A percentile compares a stretch with the other conserved stretches of the same genome.
phyloP scores from a whole-genome alignment of 768 basidiomycete species.

The Holtermannia corniformis region DNA sequence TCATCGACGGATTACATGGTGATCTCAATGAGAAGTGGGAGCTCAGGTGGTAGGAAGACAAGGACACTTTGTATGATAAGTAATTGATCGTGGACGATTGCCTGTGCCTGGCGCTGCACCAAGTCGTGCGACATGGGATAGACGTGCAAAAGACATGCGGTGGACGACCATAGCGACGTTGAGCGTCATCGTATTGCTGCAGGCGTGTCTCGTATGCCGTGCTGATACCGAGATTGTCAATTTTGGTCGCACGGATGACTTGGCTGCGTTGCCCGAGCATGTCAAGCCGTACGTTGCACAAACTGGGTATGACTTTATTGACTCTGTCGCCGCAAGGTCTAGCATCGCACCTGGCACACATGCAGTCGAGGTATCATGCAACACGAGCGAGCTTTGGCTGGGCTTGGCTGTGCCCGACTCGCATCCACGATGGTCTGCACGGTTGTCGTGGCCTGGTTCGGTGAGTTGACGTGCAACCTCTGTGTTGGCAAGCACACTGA shows the following conservation, averaged over 20 bases:
- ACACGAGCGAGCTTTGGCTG: neutral
- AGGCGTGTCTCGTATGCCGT: neutral
- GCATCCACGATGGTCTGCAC: neutral
- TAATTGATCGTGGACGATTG: neutral
- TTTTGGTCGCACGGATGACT: neutral
- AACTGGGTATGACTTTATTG: no score
- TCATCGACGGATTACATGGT: slow-evolving; percentile 42
- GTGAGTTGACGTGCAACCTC: neutral
- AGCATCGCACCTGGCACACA: neutral
- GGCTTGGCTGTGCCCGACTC: neutral
- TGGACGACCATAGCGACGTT: neutral
- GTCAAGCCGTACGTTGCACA: neutral
- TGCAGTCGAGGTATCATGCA: neutral
- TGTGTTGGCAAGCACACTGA: neutral
- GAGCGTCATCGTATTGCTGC: neutral
- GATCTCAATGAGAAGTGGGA: slow-evolving; percentile 45
- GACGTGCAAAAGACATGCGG: neutral
- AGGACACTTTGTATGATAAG: neutral
- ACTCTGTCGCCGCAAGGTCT: neutral
- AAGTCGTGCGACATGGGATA: neutral
- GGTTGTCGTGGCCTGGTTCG: neutral
- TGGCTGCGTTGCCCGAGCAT: neutral
- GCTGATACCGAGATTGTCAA: neutral
- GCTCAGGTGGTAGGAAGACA: slow-evolving; percentile 42
- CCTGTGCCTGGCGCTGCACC: neutral